Conservation (phyloP, 169 alveolate genomes). For the Fabrea salina region DNA sequence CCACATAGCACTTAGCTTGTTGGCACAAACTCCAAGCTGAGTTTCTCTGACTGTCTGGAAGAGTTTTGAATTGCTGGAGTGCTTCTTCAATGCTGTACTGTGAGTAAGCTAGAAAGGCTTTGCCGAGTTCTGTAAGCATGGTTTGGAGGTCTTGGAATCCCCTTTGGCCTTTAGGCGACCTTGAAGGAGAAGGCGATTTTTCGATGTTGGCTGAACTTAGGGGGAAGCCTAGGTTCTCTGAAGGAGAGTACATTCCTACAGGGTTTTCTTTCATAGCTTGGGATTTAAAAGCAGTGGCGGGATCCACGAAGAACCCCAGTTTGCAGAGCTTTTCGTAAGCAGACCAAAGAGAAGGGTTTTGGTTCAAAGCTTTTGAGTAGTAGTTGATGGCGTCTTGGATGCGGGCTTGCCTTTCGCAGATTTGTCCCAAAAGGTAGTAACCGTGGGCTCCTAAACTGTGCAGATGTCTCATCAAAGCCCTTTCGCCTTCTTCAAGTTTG, state of each 20-base stretch:
- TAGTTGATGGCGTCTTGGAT: slow-evolving; percentile 71
- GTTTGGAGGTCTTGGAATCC: slow-evolving; percentile 54
- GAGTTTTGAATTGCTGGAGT: slow-evolving; percentile 47
- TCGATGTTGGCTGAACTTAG: not conserved
- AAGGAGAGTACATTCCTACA: not conserved
- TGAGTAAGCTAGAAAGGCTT: slow-evolving; percentile 41
- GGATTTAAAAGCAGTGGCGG: not conserved
- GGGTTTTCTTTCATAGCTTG: not conserved
- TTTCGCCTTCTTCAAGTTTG: slow-evolving; percentile 74
- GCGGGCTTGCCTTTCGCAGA: slow-evolving; percentile 63
- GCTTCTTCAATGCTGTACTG: slow-evolving; percentile 56
- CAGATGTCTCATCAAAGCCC: slow-evolving; percentile 51
- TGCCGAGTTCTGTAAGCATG: slow-evolving; percentile 51
- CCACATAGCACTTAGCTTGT: slow-evolving; percentile 70
- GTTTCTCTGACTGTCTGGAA: slow-evolving; percentile 59
- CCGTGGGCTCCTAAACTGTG: slow-evolving; percentile 82
- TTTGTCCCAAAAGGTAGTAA: slow-evolving; percentile 65
- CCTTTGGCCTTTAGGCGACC: not conserved
- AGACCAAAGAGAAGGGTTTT: slow-evolving; percentile 82
- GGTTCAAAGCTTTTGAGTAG: slow-evolving; percentile 68
- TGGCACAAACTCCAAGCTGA: slow-evolving; percentile 69
- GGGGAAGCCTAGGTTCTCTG: not conserved
- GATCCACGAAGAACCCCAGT: slow-evolving; percentile 33
- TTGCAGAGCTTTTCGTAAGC: slow-evolving; percentile 81
- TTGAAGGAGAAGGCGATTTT: not conserved